These are phyloP conservation scores for Cercospora canescens DNA, from an alignment of 2,329 filamentous ascomycete species.

Conservation along the genomic window DNA sequence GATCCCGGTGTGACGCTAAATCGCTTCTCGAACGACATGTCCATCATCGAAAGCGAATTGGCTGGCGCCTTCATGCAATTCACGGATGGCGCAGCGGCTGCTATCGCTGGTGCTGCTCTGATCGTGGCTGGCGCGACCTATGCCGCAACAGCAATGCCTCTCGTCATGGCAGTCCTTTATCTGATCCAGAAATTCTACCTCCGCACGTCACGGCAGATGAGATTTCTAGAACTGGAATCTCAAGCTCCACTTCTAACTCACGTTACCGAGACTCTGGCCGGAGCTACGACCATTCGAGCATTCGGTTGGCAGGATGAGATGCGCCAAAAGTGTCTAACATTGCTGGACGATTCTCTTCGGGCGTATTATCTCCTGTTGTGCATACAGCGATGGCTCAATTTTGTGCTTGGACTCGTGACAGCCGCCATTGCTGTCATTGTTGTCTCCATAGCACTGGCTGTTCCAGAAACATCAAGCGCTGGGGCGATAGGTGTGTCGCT, in stretches of 20 bases:
- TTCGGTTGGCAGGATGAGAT: constrained; percentile 50
- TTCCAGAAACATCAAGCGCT: constrained; percentile 37
- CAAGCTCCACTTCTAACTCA: constrained; percentile 52
- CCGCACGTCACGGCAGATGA: constrained; percentile 49
- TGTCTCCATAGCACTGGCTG: constrained; percentile 38
- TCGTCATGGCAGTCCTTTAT: constrained; percentile 41
- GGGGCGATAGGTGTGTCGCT: constrained; percentile 53
- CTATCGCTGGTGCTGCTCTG: constrained; percentile 37
- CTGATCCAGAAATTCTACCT: constrained; percentile 50
- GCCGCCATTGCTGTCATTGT: constrained; percentile 33
- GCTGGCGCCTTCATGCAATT: constrained; percentile 32
- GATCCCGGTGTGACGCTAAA: constrained; percentile 50
- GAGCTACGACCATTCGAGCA: constrained; percentile 54
- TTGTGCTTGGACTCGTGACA: constrained; percentile 44
- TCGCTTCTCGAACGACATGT: constrained; percentile 50
- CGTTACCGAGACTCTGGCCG: constrained; percentile 52
- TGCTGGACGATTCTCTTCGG: constrained; percentile 44
- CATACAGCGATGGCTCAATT: constrained; percentile 47
- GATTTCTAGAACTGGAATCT: constrained; percentile 55
- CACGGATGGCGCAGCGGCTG: constrained; percentile 20
- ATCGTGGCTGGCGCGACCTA: constrained; percentile 44
- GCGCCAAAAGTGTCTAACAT: constrained; percentile 38
- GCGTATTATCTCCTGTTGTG: constrained; percentile 50
- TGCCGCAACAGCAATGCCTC: constrained; percentile 42
- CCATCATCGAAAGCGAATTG: constrained; percentile 48